Evolutionary conservation across 345 rosid genomes (phyloP).

Genomic region (Nephelium lappaceum): DNA sequence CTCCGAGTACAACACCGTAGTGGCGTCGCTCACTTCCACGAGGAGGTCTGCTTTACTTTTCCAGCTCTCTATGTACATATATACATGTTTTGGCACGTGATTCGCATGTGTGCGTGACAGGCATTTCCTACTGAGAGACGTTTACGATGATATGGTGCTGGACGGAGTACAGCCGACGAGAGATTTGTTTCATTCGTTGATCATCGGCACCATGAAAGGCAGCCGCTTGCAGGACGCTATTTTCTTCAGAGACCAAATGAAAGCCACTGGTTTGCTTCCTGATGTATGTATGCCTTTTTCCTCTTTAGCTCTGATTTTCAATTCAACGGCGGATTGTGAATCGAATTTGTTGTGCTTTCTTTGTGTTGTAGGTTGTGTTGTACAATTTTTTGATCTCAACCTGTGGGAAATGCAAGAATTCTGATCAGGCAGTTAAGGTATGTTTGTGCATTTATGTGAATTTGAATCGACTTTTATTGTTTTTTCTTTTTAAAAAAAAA

Average conservation of each 20-base stretch:
- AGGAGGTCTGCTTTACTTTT: conserved; percentile 53
- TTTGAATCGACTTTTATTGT: not conserved
- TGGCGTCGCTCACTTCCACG: conserved; percentile 58
- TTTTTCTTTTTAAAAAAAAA: not conserved
- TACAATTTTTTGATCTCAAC: conserved; percentile 87
- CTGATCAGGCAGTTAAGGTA: conserved; percentile 74
- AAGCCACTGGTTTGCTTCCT: conserved; percentile 82
- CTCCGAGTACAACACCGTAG: conserved; percentile 76
- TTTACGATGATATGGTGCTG: conserved; percentile 84
- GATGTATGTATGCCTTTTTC: conserved; percentile 53
- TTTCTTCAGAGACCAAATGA: conserved; percentile 90
- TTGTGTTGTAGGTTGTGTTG: conserved; percentile 62
- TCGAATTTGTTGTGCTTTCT: not conserved
- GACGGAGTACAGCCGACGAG: conserved; percentile 91
- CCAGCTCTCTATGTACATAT: not conserved
- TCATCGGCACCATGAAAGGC: conserved; percentile 87
- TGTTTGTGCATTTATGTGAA: conserved; percentile 11
- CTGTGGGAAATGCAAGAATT: conserved; percentile 87
- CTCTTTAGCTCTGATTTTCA: too few species aligned
- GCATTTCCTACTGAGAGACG: conserved; percentile 74
- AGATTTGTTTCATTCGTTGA: conserved; percentile 75
- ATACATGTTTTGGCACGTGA: not conserved
- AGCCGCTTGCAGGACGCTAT: conserved; percentile 82
- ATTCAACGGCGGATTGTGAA: not conserved
- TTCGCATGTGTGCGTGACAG: conserved; percentile 30